Percentiles rank a stretch among this genome's conserved stretches.
phyloP scores from a whole-genome alignment of 305 asterid genomes.

The Ruellia speciosa region DNA sequence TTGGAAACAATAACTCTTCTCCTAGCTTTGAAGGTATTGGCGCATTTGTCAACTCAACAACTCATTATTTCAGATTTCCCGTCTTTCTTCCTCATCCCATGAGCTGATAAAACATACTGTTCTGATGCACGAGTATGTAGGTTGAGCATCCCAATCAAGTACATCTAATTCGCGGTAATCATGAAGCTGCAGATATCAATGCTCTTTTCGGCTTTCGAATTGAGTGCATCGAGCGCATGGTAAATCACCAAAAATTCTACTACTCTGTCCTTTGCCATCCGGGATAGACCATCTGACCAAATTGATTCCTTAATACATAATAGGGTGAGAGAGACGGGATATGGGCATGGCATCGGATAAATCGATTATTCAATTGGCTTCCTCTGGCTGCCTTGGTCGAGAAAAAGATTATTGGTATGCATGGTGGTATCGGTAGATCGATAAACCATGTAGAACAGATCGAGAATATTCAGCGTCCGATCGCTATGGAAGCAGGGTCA shows the following conservation, averaged over 20 bases:
- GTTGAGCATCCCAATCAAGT: conserved; percentile 83
- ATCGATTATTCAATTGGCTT: conserved; percentile 97
- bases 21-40: conserved; percentile 77
- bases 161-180: conserved; percentile 96
- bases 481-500: conserved; percentile 98
- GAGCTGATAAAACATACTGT: conserved; percentile 18
- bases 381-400: conserved; percentile 95
- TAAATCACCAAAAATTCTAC: conserved; percentile 17
- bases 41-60: conserved; percentile 20
- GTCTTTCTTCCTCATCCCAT: conserved; percentile 6
- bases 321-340: conserved; percentile 99
- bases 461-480: conserved; percentile 93
- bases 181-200: conserved; percentile 99
- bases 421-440: conserved; percentile 99
- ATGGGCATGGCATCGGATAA: conserved; percentile 98
- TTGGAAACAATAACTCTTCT: conserved; percentile 97
- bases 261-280: conserved; percentile 10
- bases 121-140: conserved; percentile 27
- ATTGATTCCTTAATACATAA: conserved; percentile 34
- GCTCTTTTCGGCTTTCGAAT: conserved; percentile 92
- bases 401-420: conserved; percentile 97
- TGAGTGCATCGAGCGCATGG: conserved; percentile 72
- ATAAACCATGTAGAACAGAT: conserved; percentile 95
- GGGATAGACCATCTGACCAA: conserved; percentile 18
- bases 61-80: conserved; percentile 7